These are phyloP conservation scores for Lepidium campestre DNA, from an alignment of 441 rosid species.

Conservation along the genomic window DNA sequence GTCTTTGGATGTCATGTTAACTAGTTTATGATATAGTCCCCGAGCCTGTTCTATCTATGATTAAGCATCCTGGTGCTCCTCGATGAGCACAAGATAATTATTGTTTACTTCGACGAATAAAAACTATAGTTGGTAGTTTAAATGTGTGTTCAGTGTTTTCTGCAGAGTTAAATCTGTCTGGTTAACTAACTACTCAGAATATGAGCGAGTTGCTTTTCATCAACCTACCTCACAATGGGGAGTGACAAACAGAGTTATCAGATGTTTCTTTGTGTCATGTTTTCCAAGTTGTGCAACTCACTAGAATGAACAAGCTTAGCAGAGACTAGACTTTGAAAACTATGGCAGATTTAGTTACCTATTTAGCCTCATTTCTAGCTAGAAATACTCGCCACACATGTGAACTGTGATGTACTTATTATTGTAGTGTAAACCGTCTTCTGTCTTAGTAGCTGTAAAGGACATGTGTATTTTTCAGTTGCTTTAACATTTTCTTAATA, in stretches of 20 bases:
- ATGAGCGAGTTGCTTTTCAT: not conserved
- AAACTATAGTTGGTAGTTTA: not conserved
- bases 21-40: not conserved
- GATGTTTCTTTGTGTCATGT: not conserved
- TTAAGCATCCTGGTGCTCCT: not conserved
- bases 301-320: not conserved
- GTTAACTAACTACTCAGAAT: not conserved
- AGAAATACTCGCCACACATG: not conserved
- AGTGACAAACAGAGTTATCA: constrained; percentile 1
- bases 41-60: not conserved
- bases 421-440: not conserved
- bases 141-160: not conserved
- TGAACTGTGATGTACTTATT: not conserved
- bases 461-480: constrained; percentile 10
- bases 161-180: not conserved
- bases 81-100: not conserved
- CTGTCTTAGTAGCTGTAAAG: not conserved
- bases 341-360: not conserved
- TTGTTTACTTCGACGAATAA: not conserved
- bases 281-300: not conserved
- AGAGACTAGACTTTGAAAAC: not conserved
- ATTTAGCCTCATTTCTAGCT: not conserved
- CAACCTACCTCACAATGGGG: not conserved
- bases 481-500: constrained; percentile 21
- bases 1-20: constrained; percentile 13